phyloP scores from a whole-genome alignment of 2,329 filamentous ascomycete species.

The Colletotrichum sublineola region DNA sequence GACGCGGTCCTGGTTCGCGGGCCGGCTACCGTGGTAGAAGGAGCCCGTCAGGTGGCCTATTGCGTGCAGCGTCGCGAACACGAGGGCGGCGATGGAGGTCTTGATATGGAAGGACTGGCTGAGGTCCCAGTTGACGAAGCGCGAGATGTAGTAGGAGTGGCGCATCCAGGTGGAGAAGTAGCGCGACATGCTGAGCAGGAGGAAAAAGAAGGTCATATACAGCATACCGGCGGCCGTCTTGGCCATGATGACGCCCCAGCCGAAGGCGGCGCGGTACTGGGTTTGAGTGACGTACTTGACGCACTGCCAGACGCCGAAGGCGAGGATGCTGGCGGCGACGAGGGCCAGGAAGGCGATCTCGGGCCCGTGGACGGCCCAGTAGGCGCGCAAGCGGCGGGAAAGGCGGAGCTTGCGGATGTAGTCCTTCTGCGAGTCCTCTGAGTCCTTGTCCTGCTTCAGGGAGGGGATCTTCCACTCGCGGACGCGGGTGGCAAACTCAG shows the following conservation, averaged over 20 bases:
- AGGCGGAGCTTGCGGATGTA: conserved; percentile 61
- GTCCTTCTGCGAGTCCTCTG: conserved; percentile 60
- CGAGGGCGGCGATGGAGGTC: conserved; percentile 64
- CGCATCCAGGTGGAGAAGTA: conserved; percentile 67
- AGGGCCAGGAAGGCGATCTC: conserved; percentile 63
- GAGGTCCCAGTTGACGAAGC: conserved; percentile 70
- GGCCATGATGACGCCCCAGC: conserved; percentile 68
- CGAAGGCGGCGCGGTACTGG: conserved; percentile 63
- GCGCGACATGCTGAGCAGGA: conserved; percentile 70
- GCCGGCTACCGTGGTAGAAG: conserved; percentile 63
- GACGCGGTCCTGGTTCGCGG: conserved; percentile 59
- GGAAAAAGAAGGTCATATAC: conserved; percentile 70
- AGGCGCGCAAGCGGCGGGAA: conserved; percentile 62
- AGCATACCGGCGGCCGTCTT: conserved; percentile 68
- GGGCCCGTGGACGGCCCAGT: conserved; percentile 68
- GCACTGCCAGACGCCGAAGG: conserved; percentile 68
- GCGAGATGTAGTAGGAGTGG: conserved; percentile 63
- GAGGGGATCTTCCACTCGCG: conserved; percentile 63
- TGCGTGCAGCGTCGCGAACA: conserved; percentile 65
- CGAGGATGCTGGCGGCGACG: conserved; percentile 62
- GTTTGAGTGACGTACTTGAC: conserved; percentile 63
- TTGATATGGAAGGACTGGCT: conserved; percentile 68
- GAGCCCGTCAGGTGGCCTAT: conserved; percentile 67
- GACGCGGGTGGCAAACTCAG: conserved; percentile 61
- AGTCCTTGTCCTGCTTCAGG: conserved; percentile 60